phyloP scores from a whole-genome alignment of 768 basidiomycete species.

The Porphyrellus cyaneotinctus region DNA sequence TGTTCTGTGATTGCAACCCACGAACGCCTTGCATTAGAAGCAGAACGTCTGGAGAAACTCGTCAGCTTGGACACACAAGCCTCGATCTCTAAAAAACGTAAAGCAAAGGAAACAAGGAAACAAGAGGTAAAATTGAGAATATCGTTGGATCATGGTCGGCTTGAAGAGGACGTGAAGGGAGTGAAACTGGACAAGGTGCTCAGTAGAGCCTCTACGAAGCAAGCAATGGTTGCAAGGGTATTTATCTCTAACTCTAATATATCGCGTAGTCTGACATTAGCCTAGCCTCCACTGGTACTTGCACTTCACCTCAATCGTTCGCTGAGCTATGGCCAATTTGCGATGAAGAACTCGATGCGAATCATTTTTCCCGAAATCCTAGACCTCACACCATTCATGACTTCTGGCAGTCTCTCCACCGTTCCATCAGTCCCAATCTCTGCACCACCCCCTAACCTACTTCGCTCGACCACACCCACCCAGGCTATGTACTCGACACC shows the following conservation, averaged over 20 bases:
- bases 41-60: constrained; percentile 47
- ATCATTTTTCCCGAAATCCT: constrained; percentile 84
- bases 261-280: constrained; percentile 15
- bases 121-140: constrained; percentile 57
- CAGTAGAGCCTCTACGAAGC: constrained; percentile 76
- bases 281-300: constrained; percentile 79
- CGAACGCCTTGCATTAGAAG: constrained; percentile 57
- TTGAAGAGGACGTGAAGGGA: constrained; percentile 82
- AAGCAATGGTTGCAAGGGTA: constrained; percentile 89
- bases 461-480: constrained; percentile 53
- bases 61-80: constrained; percentile 37
- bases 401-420: constrained; percentile 72
- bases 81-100: constrained; percentile 70
- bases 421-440: constrained; percentile 70
- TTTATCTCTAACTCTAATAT: constrained; percentile 8
- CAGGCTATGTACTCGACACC: constrained; percentile 48
- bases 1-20: constrained; percentile 85
- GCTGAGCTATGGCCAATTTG: constrained; percentile 68
- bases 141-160: constrained; percentile 67
- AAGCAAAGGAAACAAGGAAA: constrained; percentile 65
- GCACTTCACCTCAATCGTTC: constrained; percentile 92
- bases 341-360: constrained; percentile 79
- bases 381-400: constrained; percentile 85
- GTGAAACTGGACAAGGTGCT: constrained; percentile 74
- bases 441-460: constrained; percentile 46